Base-by-base conservation (phyloP, 2,329 filamentous ascomycete genomes). In the Colletotrichum sp. region DNA sequence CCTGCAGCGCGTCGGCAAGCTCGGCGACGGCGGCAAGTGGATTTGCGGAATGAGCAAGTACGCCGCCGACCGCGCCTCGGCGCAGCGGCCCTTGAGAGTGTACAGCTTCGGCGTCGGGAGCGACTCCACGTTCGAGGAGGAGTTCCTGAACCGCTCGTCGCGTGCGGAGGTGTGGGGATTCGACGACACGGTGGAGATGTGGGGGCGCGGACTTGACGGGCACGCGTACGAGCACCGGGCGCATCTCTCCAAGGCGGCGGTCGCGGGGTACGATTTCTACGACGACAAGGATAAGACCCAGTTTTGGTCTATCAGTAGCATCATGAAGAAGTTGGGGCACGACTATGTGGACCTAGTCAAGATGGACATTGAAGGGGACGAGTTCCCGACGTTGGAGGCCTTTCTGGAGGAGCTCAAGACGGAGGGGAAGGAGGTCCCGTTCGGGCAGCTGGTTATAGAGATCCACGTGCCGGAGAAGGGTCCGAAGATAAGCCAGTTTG, bases 21-120 rank as follows among this genome's bases (percentile, higher is more conserved):
- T 84, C 1, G 85, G 85, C 30, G 84, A 86, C 34, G 85, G 85
- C 28, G 85, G 85, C 12, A 87, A 86, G 77, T 85, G 84, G 82
- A 81, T 86, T 13, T 87, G 84, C 78, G 85, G 85, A 13, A 84
- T 86, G 82, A 81, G 80, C 8, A 77, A 79, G 16, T 84, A 83
- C 76, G 83, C 84, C 75, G 74, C 72, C 26, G 16, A 15, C 16
- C 21, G 34, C 24, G 7, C 62, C 34, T 24, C 78, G 80, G 13
- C 81, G 79, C 67, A 70, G 83, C 65, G 44, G 32, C 79, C 81
- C 12, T 80, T 81, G 64, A 71, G 83, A 63, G 81, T 86, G 72
- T 86, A 86, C 79, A 82, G 81, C 28, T 86, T 86, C 70, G 85
- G 85, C 44, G 78, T 83, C 16, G 74, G 76, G 68, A 79, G 81